Percentiles rank a stretch among this genome's conserved stretches.
phyloP scores from a whole-genome alignment of 1,284 basidiomycete genomes.

The Cystobasidiaceae sp. region DNA sequence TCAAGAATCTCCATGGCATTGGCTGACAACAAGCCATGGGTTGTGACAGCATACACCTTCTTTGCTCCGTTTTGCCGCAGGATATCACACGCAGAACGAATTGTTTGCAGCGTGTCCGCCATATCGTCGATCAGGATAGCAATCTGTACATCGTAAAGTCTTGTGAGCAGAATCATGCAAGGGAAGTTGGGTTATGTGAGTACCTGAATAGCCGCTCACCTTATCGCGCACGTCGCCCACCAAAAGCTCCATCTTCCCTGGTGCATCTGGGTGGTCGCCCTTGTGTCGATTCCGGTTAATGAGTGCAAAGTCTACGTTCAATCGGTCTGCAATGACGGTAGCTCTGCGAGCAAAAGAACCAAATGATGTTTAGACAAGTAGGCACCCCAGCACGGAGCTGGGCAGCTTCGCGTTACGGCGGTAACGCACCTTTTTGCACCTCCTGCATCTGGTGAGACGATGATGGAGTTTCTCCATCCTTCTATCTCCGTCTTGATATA shows the following conservation, averaged over 20 bases:
- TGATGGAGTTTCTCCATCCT: conserved; percentile 81
- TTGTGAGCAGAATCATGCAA: not conserved
- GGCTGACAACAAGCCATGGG: conserved; percentile 87
- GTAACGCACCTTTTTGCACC: conserved; percentile 84
- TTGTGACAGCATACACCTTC: conserved; percentile 81
- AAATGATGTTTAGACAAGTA: not conserved
- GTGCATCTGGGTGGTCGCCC: conserved; percentile 53
- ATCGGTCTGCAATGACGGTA: conserved; percentile 89
- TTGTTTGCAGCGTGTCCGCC: conserved; percentile 90
- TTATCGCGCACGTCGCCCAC: conserved; percentile 95
- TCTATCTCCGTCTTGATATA: conserved; percentile 77
- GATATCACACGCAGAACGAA: conserved; percentile 76
- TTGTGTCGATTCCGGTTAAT: conserved; percentile 75
- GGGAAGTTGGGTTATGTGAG: not conserved
- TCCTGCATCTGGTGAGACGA: conserved; percentile 95
- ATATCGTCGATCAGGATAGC: conserved; percentile 97
- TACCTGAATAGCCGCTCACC: too few species aligned
- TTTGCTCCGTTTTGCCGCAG: conserved; percentile 82
- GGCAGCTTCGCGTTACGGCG: not conserved
- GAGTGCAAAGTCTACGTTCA: conserved; percentile 92
- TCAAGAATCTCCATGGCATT: conserved; percentile 70
- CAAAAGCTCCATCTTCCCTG: conserved; percentile 72
- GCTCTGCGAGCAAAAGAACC: conserved; percentile 54
- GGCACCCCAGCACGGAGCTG: too few species aligned
- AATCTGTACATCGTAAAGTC: conserved; percentile 56